phyloP scores from a whole-genome alignment of 23 red algal species.

The Gracilaria gracilis region DNA sequence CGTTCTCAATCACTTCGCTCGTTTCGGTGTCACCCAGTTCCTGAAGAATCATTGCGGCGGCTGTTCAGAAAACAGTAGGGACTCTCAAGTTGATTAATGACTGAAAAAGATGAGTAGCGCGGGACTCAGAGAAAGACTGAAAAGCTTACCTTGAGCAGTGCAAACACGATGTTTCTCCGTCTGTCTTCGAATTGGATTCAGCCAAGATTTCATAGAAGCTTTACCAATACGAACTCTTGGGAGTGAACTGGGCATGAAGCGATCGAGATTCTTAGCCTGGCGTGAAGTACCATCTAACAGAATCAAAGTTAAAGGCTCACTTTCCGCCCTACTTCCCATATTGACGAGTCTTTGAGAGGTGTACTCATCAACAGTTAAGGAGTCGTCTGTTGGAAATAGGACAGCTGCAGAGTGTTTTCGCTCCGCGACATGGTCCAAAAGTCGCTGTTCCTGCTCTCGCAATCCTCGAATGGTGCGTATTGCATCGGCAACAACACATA shows the following conservation, averaged over 20 bases:
- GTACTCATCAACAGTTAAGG: constrained; percentile 43
- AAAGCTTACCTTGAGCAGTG: constrained; percentile 63
- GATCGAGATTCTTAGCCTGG: constrained; percentile 69
- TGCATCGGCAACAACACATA: constrained; percentile 31
- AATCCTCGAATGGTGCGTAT: constrained; percentile 48
- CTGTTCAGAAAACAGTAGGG: neutral
- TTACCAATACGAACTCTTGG: constrained; percentile 31
- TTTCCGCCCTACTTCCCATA: neutral
- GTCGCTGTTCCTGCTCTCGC: constrained; percentile 25
- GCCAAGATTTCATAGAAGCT: constrained; percentile 26
- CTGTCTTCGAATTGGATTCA: constrained; percentile 58
- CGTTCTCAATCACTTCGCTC: constrained; percentile 45
- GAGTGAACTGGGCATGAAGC: constrained; percentile 54
- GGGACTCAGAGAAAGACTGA: neutral
- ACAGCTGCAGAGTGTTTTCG: neutral
- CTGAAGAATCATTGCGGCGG: constrained; percentile 47
- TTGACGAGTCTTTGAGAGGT: neutral
- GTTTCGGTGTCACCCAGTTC: constrained; percentile 46
- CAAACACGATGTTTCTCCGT: constrained; percentile 66
- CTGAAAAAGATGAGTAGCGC: neutral
- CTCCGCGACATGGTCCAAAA: constrained; percentile 9
- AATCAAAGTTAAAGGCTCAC: constrained; percentile 29
- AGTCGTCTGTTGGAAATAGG: constrained; percentile 35
- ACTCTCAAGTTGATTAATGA: neutral
- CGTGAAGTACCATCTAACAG: constrained; percentile 65